Percentiles rank a stretch among this genome's conserved stretches.
Evolutionary conservation across 257 asterid genomes (phyloP).

Genomic region (Parsonsia alboflavescens): DNA sequence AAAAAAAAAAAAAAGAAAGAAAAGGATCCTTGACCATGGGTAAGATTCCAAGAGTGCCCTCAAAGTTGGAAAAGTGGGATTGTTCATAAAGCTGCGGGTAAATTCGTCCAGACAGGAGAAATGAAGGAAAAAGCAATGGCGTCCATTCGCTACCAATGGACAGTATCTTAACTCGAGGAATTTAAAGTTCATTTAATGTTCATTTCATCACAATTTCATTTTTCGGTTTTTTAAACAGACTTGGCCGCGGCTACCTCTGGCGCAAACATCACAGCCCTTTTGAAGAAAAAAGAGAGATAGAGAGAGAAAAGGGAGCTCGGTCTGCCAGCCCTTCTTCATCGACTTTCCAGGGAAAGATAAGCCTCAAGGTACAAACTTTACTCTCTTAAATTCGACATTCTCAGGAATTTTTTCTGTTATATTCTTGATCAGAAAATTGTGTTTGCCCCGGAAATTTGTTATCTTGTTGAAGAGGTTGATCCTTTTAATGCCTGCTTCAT

Average conservation of each 20-base stretch:
- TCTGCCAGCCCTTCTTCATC: background rate
- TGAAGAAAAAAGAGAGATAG: background rate
- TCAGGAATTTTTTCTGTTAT: background rate
- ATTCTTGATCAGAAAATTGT: background rate
- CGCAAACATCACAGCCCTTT: slow-evolving; percentile 15
- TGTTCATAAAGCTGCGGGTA: slow-evolving; percentile 21
- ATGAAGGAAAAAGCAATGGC: slow-evolving; percentile 30
- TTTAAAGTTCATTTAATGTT: slow-evolving; percentile 39
- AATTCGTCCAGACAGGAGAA: slow-evolving; percentile 22
- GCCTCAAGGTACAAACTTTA: slow-evolving; percentile 16
- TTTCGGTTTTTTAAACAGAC: slow-evolving; percentile 30
- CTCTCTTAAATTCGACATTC: background rate
- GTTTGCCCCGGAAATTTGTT: background rate
- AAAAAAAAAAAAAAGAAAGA: no score
- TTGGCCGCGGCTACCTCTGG: slow-evolving; percentile 28
- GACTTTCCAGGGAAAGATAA: slow-evolving; percentile 1
- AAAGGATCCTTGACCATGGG: background rate
- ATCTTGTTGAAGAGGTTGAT: background rate
- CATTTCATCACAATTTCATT: slow-evolving; percentile 24
- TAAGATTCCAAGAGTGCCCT: background rate
- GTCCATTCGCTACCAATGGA: slow-evolving; percentile 43
- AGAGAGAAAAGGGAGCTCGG: background rate
- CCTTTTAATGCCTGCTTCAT: background rate
- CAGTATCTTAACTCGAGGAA: slow-evolving; percentile 24
- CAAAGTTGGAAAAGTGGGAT: background rate